phyloP scores from a whole-genome alignment of 306 rosid genomes.

The Abrus pulchellus region DNA sequence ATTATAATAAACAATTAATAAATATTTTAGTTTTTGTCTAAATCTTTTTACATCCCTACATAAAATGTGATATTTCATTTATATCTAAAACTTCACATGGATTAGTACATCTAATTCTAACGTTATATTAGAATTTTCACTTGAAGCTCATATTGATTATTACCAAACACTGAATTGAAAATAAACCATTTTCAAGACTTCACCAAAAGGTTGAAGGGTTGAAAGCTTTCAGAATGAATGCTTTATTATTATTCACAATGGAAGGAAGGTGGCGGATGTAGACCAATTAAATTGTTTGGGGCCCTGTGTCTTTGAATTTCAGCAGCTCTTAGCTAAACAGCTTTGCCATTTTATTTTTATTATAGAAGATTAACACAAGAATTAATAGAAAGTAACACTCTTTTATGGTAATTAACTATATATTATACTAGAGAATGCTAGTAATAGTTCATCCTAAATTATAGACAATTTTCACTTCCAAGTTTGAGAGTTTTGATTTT shows the following conservation, averaged over 20 bases:
- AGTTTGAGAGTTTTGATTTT: not conserved
- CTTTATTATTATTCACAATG: not conserved
- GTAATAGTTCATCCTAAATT: not conserved
- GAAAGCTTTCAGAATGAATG: not conserved
- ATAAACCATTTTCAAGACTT: not conserved
- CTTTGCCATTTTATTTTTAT: not conserved
- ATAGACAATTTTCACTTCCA: not conserved
- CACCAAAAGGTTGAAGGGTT: not conserved
- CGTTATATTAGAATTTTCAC: not conserved
- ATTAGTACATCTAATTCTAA: not conserved
- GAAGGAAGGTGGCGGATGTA: not conserved
- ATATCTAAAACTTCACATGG: not conserved
- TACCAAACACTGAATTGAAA: not conserved
- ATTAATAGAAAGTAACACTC: not conserved
- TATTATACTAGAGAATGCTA: not conserved
- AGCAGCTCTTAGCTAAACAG: not conserved
- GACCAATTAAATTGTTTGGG: conserved; percentile 4
- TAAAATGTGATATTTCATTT: not conserved
- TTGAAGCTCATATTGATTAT: not conserved
- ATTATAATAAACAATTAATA: not conserved
- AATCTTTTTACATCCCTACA: not conserved
- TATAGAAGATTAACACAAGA: not conserved
- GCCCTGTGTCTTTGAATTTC: not conserved
- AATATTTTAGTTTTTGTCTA: not conserved
- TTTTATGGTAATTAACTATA: not conserved